These are phyloP conservation scores for Mycena metata DNA, from an alignment of 768 basidiomycete genomes.

Conservation along the genomic window DNA sequence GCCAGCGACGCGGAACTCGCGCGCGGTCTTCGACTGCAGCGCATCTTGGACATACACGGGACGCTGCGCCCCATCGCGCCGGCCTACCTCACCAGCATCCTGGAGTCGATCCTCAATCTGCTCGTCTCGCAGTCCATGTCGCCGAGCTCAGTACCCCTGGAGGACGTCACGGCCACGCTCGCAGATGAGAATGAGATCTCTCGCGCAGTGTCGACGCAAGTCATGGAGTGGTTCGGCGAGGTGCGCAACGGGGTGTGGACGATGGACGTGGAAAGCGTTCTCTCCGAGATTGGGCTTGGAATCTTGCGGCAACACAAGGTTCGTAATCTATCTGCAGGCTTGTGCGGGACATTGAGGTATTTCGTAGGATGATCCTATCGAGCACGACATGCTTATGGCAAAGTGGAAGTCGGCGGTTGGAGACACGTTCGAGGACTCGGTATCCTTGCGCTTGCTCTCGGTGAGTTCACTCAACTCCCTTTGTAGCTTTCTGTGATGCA, in stretches of 20 bases:
- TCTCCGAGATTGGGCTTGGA: constrained; percentile 84
- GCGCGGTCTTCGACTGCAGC: constrained; percentile 72
- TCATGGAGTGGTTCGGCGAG: constrained; percentile 88
- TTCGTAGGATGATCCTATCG: constrained; percentile 70
- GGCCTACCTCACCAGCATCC: constrained; percentile 73
- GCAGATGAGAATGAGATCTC: constrained; percentile 82
- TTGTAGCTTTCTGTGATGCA: constrained; percentile 5
- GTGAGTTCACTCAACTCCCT: constrained; percentile 62
- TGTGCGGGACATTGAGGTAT: neutral
- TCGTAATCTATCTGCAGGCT: neutral
- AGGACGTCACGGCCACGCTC: constrained; percentile 70
- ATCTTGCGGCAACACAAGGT: constrained; percentile 77
- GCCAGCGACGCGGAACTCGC: constrained; percentile 85
- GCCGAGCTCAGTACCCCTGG: constrained; percentile 65
- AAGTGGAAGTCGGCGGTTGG: constrained; percentile 85
- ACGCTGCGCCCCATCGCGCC: constrained; percentile 81
- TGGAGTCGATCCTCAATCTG: constrained; percentile 81
- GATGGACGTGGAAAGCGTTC: constrained; percentile 71
- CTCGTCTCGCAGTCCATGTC: constrained; percentile 75
- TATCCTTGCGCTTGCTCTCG: constrained; percentile 76
- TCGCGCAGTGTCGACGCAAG: constrained; percentile 70
- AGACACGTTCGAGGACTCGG: constrained; percentile 75
- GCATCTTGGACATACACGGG: constrained; percentile 80
- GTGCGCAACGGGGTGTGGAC: constrained; percentile 70
- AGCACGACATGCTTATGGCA: constrained; percentile 65